Conservation (phyloP, 2,329 filamentous ascomycete genomes). For the Alternaria novae-zelandiae region DNA sequence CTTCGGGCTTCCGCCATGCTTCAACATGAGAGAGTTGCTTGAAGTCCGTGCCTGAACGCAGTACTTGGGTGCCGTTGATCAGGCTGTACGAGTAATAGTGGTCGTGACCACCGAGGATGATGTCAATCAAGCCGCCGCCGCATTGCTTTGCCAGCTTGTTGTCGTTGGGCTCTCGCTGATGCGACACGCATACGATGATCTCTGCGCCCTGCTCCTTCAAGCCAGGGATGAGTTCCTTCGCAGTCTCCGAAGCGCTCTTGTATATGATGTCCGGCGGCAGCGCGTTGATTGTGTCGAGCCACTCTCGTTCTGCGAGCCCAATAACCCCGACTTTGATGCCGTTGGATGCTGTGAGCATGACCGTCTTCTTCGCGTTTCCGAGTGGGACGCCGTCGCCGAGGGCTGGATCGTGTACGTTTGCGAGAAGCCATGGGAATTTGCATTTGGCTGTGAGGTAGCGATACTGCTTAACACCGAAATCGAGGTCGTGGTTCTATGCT, state of each 20-base stretch:
- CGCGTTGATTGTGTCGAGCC: constrained; percentile 86
- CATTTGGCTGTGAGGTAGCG: constrained; percentile 74
- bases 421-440: constrained; percentile 86
- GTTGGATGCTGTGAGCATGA: constrained; percentile 79
- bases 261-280: constrained; percentile 84
- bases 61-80: constrained; percentile 79
- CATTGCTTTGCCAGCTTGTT: constrained; percentile 79
- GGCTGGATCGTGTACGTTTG: constrained; percentile 85
- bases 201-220: constrained; percentile 80
- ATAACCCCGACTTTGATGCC: constrained; percentile 87
- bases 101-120: constrained; percentile 88
- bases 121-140: constrained; percentile 75
- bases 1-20: constrained; percentile 64
- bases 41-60: constrained; percentile 91
- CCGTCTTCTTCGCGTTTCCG: constrained; percentile 75
- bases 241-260: constrained; percentile 77
- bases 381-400: constrained; percentile 77
- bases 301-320: constrained; percentile 85
- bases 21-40: constrained; percentile 91
- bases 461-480: constrained; percentile 87
- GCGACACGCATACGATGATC: constrained; percentile 80
- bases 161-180: constrained; percentile 89
- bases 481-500: constrained; percentile 82
- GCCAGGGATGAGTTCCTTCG: constrained; percentile 74
- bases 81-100: constrained; percentile 83